A percentile compares a stretch with the other conserved stretches of the same genome.
These are phyloP conservation scores for Tolypocladium nubicola DNA, from an alignment of 2,329 filamentous ascomycete species.

Conservation along the genomic window DNA sequence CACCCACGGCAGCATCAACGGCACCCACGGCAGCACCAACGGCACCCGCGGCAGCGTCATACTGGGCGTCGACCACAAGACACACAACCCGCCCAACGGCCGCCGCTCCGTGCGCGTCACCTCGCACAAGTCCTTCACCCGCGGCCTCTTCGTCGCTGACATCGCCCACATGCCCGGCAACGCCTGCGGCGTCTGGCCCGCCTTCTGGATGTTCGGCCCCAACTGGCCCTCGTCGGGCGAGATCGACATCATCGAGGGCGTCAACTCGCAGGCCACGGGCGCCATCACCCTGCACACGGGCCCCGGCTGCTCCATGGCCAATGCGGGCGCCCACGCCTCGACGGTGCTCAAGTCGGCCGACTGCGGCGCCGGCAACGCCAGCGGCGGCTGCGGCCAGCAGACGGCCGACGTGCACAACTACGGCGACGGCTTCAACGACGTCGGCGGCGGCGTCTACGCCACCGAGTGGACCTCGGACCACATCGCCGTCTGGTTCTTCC, in stretches of 20 bases:
- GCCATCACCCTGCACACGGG: constrained; percentile 59
- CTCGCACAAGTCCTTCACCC: constrained; percentile 55
- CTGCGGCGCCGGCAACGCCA: constrained; percentile 44
- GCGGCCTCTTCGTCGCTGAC: constrained; percentile 63
- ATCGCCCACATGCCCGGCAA: constrained; percentile 66
- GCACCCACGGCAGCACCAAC: constrained; percentile 23
- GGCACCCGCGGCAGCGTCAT: constrained; percentile 37
- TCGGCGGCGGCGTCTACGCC: constrained; percentile 60
- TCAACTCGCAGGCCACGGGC: constrained; percentile 51
- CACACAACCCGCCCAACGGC: constrained; percentile 43
- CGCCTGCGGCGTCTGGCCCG: constrained; percentile 65
- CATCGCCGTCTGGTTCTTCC: constrained; percentile 79
- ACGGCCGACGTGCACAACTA: constrained; percentile 44
- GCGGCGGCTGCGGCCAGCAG: constrained; percentile 48
- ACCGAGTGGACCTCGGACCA: constrained; percentile 63
- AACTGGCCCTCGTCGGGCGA: constrained; percentile 62
- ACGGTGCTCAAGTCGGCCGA: constrained; percentile 35
- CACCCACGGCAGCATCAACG: too few relatives aligned
- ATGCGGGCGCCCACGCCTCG: constrained; percentile 34
- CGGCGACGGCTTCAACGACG: constrained; percentile 60
- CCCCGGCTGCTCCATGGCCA: constrained; percentile 45
- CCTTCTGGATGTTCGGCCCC: constrained; percentile 58
- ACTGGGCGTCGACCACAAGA: constrained; percentile 58
- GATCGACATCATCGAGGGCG: constrained; percentile 73
- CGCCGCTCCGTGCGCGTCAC: constrained; percentile 61